Conservation (phyloP, 768 basidiomycete genomes). For the Coprinopsis cinerea region DNA sequence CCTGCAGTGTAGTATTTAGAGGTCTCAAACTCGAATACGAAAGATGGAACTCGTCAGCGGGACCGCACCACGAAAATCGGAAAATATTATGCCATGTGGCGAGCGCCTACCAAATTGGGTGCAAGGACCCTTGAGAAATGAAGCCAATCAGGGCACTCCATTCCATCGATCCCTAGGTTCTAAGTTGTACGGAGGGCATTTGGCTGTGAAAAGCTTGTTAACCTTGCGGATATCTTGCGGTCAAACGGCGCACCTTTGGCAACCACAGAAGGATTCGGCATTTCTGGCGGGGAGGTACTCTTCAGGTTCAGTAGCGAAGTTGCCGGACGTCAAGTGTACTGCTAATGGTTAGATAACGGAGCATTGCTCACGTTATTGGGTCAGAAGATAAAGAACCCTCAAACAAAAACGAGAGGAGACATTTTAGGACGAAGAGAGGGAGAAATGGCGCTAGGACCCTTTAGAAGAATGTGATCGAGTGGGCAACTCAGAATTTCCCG, state of each 20-base stretch:
- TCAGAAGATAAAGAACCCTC: neutral
- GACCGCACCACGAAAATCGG: slow-evolving; percentile 12
- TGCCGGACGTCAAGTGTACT: too few relatives aligned
- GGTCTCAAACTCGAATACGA: slow-evolving; percentile 9
- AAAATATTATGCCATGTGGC: slow-evolving; percentile 11
- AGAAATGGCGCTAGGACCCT: neutral
- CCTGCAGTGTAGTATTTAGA: slow-evolving; percentile 19
- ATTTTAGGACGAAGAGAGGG: neutral
- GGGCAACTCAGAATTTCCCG: neutral
- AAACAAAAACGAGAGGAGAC: slow-evolving; percentile 1
- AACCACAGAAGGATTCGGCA: neutral
- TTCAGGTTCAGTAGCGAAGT: too few relatives aligned
- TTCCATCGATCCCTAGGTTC: slow-evolving; percentile 21
- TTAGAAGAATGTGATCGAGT: slow-evolving; percentile 2
- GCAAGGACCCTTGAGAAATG: slow-evolving; percentile 4
- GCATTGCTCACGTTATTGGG: neutral
- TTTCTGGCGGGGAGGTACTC: neutral
- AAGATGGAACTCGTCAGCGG: slow-evolving; percentile 13
- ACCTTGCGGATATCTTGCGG: neutral
- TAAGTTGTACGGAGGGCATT: slow-evolving; percentile 17
- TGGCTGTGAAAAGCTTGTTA: slow-evolving; percentile 2
- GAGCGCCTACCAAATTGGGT: neutral
- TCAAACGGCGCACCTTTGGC: neutral
- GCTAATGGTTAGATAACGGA: slow-evolving; percentile 1
- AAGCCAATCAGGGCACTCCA: slow-evolving; percentile 21